phyloP scores from a whole-genome alignment of 768 basidiomycete genomes.

The Pholiota microspora region DNA sequence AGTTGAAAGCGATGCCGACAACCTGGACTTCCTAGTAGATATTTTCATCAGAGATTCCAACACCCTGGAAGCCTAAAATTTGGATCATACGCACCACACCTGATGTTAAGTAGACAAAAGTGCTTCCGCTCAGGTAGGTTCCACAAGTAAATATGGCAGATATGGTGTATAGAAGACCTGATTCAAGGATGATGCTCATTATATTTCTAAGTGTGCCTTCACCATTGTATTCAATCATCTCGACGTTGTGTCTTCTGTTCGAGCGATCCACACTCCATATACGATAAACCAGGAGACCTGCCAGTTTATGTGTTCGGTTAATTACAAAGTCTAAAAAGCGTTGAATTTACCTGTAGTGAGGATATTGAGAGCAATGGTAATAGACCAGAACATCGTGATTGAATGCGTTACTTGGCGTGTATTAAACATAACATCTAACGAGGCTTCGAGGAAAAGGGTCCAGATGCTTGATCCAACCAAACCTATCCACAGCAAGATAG shows the following conservation, averaged over 20 bases:
- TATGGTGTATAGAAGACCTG: background rate
- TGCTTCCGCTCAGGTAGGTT: background rate
- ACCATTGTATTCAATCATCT: background rate
- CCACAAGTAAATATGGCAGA: background rate
- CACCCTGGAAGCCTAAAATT: too few species aligned
- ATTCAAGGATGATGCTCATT: background rate
- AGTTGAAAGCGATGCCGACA: constrained; percentile 26
- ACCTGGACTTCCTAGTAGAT: constrained; percentile 17
- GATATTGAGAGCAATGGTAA: constrained; percentile 12
- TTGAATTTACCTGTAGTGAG: constrained; percentile 16
- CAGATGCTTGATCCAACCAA: constrained; percentile 8
- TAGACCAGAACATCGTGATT: constrained; percentile 11
- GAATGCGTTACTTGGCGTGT: constrained; percentile 4
- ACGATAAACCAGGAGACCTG: constrained; percentile 5
- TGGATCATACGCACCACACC: background rate
- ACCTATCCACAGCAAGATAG: constrained; percentile 20
- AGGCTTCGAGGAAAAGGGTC: constrained; percentile 7
- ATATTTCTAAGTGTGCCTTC: background rate
- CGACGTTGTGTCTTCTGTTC: too few species aligned
- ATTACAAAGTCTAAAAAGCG: too few species aligned
- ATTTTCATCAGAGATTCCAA: too few species aligned
- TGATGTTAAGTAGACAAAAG: background rate
- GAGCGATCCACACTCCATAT: background rate
- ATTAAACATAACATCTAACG: constrained; percentile 1
- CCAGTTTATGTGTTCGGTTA: too few species aligned